Conservation (phyloP, 1,139 yeast species). For the Meyerozyma guilliermondii region DNA sequence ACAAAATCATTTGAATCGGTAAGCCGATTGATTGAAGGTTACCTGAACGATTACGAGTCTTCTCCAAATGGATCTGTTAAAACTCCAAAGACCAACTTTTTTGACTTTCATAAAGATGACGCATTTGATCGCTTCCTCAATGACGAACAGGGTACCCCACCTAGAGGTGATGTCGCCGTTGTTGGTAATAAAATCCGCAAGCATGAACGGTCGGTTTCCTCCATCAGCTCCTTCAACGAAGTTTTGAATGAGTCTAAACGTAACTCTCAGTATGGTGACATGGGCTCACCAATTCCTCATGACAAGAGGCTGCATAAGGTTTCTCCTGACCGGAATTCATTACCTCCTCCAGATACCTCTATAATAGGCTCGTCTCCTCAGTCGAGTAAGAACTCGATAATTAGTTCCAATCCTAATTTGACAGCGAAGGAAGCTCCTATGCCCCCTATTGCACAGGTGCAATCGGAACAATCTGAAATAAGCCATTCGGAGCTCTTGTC, state of each 20-base stretch:
- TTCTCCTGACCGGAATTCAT: not conserved
- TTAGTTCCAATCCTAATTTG: too few relatives aligned
- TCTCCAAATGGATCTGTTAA: not conserved
- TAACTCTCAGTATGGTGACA: not conserved
- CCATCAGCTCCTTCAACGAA: constrained; percentile 21
- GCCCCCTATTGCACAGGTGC: too few relatives aligned
- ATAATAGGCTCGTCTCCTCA: not conserved
- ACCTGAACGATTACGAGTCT: not conserved
- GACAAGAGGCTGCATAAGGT: not conserved
- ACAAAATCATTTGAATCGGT: constrained; percentile 1
- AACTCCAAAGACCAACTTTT: constrained; percentile 2
- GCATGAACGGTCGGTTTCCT: constrained; percentile 20
- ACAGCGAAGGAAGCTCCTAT: too few relatives aligned
- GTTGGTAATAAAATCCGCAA: constrained; percentile 18
- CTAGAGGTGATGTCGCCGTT: constrained; percentile 30
- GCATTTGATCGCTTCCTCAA: constrained; percentile 20
- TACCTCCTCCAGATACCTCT: not conserved
- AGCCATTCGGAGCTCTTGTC: not conserved
- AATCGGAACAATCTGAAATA: not conserved
- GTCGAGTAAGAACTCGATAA: too few relatives aligned
- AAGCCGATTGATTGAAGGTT: not conserved
- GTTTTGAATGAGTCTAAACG: constrained; percentile 7
- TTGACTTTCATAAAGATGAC: constrained; percentile 13
- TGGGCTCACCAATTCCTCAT: not conserved
- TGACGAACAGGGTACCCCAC: constrained; percentile 32